Percentiles rank a stretch among this genome's conserved stretches.
phyloP scores from a whole-genome alignment of 805 yeast genomes.

The Yarrowia yakushimensis region DNA sequence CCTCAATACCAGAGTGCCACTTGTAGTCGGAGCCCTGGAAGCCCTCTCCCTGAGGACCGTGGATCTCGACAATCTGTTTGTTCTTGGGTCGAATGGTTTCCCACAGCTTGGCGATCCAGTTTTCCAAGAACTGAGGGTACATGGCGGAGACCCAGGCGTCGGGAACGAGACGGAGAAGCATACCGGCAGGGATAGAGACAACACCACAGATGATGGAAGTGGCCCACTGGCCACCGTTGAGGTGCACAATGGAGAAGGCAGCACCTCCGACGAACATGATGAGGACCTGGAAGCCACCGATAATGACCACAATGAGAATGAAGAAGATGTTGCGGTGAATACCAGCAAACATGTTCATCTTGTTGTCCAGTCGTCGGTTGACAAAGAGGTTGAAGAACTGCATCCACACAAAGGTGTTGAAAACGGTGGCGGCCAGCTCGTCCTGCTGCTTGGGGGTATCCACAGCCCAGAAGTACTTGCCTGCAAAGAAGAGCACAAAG shows the following conservation, averaged over 20 bases:
- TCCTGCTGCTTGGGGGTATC: constrained; percentile 43
- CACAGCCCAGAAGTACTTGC: constrained; percentile 51
- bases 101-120: constrained; percentile 27
- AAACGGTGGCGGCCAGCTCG: constrained; percentile 78
- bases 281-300: constrained; percentile 78
- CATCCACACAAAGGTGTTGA: constrained; percentile 96
- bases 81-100: constrained; percentile 4
- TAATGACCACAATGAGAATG: constrained; percentile 62
- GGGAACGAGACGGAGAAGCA: constrained; percentile 73
- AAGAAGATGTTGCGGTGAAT: constrained; percentile 81
- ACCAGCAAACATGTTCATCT: constrained; percentile 80
- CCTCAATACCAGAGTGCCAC: constrained; percentile 43
- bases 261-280: constrained; percentile 98
- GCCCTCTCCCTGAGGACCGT: neutral
- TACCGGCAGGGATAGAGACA: constrained; percentile 76
- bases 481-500: constrained; percentile 76
- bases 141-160: constrained; percentile 46
- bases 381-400: constrained; percentile 93
- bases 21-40: constrained; percentile 31
- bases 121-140: constrained; percentile 29
- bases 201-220: constrained; percentile 80
- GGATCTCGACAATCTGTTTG: constrained; percentile 3
- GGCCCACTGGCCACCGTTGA: constrained; percentile 86
- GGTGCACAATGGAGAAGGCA: constrained; percentile 78
- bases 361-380: constrained; percentile 81